Base-by-base conservation (phyloP, 1,139 yeast species). In the Candida mesenterica region DNA sequence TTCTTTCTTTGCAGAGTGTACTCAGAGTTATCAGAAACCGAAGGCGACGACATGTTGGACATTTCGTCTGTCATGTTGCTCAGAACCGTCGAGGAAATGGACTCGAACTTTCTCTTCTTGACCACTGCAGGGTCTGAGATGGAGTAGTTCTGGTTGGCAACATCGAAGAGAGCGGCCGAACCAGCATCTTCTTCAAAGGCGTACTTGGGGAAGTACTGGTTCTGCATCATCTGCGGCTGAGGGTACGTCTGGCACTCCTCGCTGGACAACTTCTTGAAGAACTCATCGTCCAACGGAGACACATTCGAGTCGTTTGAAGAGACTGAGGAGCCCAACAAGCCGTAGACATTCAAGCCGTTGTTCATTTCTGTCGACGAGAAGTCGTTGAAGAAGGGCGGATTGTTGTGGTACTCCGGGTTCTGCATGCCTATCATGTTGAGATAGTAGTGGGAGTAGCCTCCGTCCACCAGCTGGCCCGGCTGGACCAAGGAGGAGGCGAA, bases 271-370 rank as follows among this genome's bases (percentile, higher is more conserved):
- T 38, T 48, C 39, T 46, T 45, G 39, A 47, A 49, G 28, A 49
- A 43, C 33, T 49, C 53, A 28, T 49, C 53, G 24, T 49, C 53
- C 30, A 49, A 41, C 9, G 53, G 53, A 22, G 45, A 40, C 20
- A 46, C 40, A 36, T 42, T 34, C 9, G 46, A 42, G 4, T 46
- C 49, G 23, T 30, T 38, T 13, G 49, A 42, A 15, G 48, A 41
- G 3, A 39, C 39, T 10, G 50, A 43, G 17, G 23, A 16, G 13
- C 23, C 9, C 45, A 41, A 7, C 38, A 34, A 17, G 42, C 41
- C 22, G 33, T 24, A 28, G 15, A 40, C 42, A 10, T 39, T 38
- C 15, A 32, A 16, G 16, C 24, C 37, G 22, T 32, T 29, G 15
- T 29, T 30, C 12, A 19, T 30, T 19, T 32, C 30, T 4, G 15